Evolutionary conservation across 192 early-diverging fungal genomes (phyloP).

Genomic region (Phycomyces nitens): DNA sequence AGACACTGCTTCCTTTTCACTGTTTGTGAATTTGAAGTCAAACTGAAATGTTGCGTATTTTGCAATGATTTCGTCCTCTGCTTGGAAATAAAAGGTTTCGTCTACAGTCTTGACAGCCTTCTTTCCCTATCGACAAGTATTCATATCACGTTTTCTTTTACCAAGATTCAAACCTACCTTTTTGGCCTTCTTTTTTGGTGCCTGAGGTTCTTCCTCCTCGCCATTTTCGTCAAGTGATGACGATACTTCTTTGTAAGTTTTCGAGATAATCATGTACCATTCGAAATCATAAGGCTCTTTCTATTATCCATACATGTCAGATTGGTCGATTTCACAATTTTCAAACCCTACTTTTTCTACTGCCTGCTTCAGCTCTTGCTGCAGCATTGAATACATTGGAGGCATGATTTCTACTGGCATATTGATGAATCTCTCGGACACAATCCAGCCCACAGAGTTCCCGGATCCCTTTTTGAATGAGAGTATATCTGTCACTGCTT

Average conservation of each 20-base stretch:
- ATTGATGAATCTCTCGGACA: constrained; percentile 91
- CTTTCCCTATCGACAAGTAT: constrained; percentile 1
- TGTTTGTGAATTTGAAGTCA: constrained; percentile 80
- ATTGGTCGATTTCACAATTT: background rate
- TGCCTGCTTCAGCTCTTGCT: constrained; percentile 77
- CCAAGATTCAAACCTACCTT: constrained; percentile 18
- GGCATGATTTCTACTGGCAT: constrained; percentile 93
- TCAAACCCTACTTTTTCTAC: constrained; percentile 53
- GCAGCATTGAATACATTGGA: constrained; percentile 87
- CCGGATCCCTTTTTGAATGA: constrained; percentile 21
- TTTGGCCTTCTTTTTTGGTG: constrained; percentile 41
- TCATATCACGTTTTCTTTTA: no score
- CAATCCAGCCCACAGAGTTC: constrained; percentile 57
- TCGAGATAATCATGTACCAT: constrained; percentile 75
- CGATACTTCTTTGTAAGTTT: constrained; percentile 78
- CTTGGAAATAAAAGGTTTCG: constrained; percentile 74
- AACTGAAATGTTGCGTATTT: constrained; percentile 69
- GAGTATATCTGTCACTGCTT: constrained; percentile 34
- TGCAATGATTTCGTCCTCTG: constrained; percentile 90
- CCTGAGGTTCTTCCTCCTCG: constrained; percentile 24
- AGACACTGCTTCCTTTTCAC: constrained; percentile 51
- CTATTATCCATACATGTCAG: constrained; percentile 44
- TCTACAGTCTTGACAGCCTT: background rate
- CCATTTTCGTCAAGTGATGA: constrained; percentile 56
- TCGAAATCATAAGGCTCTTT: constrained; percentile 75